Evolutionary conservation across 306 rosid species (phyloP).

Genomic region (Leucaena leucocephala): DNA sequence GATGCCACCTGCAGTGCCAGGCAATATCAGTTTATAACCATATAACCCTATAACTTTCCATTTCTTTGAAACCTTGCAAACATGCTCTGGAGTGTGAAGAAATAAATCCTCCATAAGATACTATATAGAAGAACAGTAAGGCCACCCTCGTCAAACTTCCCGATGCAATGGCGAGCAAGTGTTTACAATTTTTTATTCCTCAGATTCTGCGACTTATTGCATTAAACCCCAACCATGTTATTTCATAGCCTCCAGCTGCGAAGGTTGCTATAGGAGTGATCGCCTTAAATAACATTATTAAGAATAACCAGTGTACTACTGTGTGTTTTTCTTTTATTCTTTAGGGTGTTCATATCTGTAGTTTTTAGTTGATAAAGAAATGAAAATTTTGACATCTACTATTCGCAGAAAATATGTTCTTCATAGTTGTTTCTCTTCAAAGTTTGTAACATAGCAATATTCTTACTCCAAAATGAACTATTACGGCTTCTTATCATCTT

Average conservation of each 20-base stretch:
- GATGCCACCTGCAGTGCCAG: slow-evolving; percentile 70
- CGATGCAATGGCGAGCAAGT: neutral
- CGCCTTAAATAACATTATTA: too few relatives aligned
- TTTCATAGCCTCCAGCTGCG: too few relatives aligned
- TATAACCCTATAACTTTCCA: neutral
- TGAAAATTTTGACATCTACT: neutral
- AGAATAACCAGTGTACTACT: too few relatives aligned
- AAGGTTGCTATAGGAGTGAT: too few relatives aligned
- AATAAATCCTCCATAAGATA: slow-evolving; percentile 11
- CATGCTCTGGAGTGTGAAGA: neutral
- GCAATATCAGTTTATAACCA: slow-evolving; percentile 15
- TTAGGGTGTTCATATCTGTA: neutral
- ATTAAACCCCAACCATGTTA: too few relatives aligned
- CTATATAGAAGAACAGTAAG: neutral
- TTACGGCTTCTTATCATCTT: neutral
- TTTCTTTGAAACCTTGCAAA: neutral
- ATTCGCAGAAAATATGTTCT: neutral
- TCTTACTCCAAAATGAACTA: neutral
- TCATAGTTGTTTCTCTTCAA: neutral
- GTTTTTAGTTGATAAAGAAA: neutral
- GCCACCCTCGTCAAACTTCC: too few relatives aligned
- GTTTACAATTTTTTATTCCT: neutral
- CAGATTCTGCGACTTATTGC: too few relatives aligned
- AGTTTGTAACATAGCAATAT: neutral
- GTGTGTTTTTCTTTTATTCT: neutral